Conservation (phyloP, 495 filamentous ascomycete species). For the Evernia prunastri region DNA sequence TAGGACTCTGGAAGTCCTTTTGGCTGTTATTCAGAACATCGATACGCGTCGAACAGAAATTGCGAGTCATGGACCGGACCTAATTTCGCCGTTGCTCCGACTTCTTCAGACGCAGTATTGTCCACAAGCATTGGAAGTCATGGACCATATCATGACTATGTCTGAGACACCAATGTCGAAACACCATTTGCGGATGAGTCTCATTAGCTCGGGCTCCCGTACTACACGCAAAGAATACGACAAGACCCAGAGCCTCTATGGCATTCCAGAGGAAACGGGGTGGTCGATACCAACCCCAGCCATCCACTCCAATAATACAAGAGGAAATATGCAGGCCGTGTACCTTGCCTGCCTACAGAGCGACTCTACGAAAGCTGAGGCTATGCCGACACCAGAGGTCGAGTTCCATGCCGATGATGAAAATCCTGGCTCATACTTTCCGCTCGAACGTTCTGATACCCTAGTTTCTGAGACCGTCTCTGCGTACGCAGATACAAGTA, state of each 20-base stretch:
- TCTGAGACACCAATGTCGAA: slow-evolving; percentile 87
- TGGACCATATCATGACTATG: slow-evolving; percentile 93
- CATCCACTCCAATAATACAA: slow-evolving; percentile 72
- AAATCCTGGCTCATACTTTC: slow-evolving; percentile 69
- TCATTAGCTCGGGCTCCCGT: slow-evolving; percentile 75
- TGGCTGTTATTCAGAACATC: slow-evolving; percentile 77
- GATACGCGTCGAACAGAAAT: slow-evolving; percentile 92
- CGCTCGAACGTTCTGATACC: slow-evolving; percentile 67
- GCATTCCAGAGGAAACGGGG: slow-evolving; percentile 89
- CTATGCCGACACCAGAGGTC: slow-evolving; percentile 73
- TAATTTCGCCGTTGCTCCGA: slow-evolving; percentile 87
- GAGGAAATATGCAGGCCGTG: slow-evolving; percentile 89
- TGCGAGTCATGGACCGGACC: slow-evolving; percentile 82
- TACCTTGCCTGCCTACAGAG: slow-evolving; percentile 79
- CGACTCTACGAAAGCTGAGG: slow-evolving; percentile 49
- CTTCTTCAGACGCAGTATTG: slow-evolving; percentile 91
- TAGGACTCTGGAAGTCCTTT: slow-evolving; percentile 84
- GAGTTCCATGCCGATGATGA: slow-evolving; percentile 91
- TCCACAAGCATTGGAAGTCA: slow-evolving; percentile 78
- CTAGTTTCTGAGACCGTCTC: slow-evolving; percentile 87
- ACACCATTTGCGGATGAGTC: slow-evolving; percentile 93
- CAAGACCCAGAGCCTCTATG: slow-evolving; percentile 86
- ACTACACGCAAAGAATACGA: slow-evolving; percentile 90
- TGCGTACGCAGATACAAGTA: slow-evolving; percentile 50
- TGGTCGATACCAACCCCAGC: slow-evolving; percentile 96